A percentile compares a stretch with the other conserved stretches of the same genome.
phyloP scores from a whole-genome alignment of 352 stramenopile genomes.

The Pythium pyrilobum region DNA sequence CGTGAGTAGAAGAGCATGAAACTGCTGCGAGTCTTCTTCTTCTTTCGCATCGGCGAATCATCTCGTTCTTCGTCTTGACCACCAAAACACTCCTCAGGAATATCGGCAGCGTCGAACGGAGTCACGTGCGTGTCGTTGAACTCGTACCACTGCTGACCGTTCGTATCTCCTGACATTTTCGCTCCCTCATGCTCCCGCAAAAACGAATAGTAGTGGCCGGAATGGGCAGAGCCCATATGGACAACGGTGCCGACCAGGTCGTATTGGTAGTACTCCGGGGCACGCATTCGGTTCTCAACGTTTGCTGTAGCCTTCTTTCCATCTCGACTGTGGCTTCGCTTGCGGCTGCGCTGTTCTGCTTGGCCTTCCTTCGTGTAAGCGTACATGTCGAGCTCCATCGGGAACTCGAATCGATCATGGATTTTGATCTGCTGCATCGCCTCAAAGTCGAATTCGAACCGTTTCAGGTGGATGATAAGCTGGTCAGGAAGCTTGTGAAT shows the following conservation, averaged over 20 bases:
- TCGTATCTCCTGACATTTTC: not conserved
- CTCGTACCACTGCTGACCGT: slow-evolving; percentile 57
- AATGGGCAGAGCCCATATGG: slow-evolving; percentile 84
- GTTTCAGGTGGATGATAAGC: slow-evolving; percentile 93
- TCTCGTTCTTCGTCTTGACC: slow-evolving; percentile 19
- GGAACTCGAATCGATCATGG: slow-evolving; percentile 93
- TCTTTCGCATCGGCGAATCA: slow-evolving; percentile 12
- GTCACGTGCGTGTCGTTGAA: slow-evolving; percentile 86
- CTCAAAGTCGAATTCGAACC: slow-evolving; percentile 95
- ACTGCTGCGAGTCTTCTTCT: slow-evolving; percentile 80
- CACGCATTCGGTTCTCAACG: slow-evolving; percentile 22
- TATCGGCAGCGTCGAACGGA: slow-evolving; percentile 61
- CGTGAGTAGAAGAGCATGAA: slow-evolving; percentile 87
- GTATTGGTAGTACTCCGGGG: slow-evolving; percentile 82
- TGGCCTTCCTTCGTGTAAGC: slow-evolving; percentile 87
- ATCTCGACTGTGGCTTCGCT: slow-evolving; percentile 7
- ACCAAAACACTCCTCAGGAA: slow-evolving; percentile 69
- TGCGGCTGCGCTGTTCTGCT: slow-evolving; percentile 43
- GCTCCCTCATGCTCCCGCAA: slow-evolving; percentile 53
- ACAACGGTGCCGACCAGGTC: slow-evolving; percentile 85
- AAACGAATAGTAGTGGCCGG: slow-evolving; percentile 90
- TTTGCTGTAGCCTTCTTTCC: slow-evolving; percentile 1
- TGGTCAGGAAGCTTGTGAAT: slow-evolving; percentile 86
- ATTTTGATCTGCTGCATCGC: slow-evolving; percentile 93
- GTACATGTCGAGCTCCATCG: slow-evolving; percentile 85